Percentiles rank a stretch among this genome's conserved stretches.
Evolutionary conservation across 2,329 filamentous ascomycete species (phyloP).

Genomic region (Ophiostoma sp.): DNA sequence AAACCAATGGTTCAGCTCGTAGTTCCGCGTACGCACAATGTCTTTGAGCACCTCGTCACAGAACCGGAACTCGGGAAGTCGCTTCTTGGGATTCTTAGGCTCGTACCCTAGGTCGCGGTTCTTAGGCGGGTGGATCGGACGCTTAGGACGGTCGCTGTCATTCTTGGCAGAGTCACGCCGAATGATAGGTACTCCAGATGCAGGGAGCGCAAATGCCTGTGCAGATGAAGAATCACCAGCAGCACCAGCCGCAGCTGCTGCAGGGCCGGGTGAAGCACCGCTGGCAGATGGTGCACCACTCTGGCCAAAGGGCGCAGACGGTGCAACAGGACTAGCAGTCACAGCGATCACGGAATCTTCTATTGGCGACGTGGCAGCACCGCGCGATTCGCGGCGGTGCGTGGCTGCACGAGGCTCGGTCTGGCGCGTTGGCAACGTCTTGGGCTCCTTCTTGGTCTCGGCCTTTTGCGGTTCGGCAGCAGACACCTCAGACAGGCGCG

Average conservation of each 20-base stretch:
- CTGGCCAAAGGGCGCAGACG: slow-evolving; percentile 14
- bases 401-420: slow-evolving; percentile 41
- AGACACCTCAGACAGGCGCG: slow-evolving; percentile 42
- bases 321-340: not conserved
- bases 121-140: slow-evolving; percentile 87
- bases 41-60: slow-evolving; percentile 77
- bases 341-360: slow-evolving; percentile 21
- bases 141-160: slow-evolving; percentile 77
- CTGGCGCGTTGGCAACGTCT: slow-evolving; percentile 44
- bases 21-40: slow-evolving; percentile 68
- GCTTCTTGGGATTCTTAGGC: slow-evolving; percentile 78
- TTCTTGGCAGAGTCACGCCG: slow-evolving; percentile 76
- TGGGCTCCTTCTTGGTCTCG: slow-evolving; percentile 53
- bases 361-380: slow-evolving; percentile 34
- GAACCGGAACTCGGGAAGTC: slow-evolving; percentile 82
- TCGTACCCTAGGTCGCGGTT: slow-evolving; percentile 87
- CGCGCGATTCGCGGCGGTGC: slow-evolving; percentile 34
- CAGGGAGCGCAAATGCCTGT: slow-evolving; percentile 62
- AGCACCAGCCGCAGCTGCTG: slow-evolving; percentile 32
- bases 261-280: slow-evolving; percentile 33
- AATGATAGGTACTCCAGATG: slow-evolving; percentile 73
- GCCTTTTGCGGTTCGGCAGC: slow-evolving; percentile 53
- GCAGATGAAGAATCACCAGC: slow-evolving; percentile 30
- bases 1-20: slow-evolving; percentile 66
- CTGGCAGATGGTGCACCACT: slow-evolving; percentile 28